phyloP scores from a whole-genome alignment of 2,329 filamentous ascomycete species.

The Thelonectria blattea region DNA sequence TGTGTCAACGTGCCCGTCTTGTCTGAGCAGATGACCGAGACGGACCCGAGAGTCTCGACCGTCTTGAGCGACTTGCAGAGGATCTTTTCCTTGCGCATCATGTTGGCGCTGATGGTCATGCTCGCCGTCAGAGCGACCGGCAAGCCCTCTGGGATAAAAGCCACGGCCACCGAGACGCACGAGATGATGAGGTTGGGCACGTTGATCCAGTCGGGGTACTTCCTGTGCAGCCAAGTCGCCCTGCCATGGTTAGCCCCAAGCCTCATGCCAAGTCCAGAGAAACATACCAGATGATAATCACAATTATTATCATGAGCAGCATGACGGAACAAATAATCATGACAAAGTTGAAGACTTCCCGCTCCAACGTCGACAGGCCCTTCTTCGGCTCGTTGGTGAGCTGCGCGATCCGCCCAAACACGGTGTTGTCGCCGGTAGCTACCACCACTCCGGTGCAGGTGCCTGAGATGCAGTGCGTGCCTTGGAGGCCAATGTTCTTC shows the following conservation, averaged over 20 bases:
- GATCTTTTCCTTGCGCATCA: constrained; percentile 79
- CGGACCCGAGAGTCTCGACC: constrained; percentile 75
- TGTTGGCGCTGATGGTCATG: constrained; percentile 76
- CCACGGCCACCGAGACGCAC: constrained; percentile 74
- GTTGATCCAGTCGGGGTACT: constrained; percentile 73
- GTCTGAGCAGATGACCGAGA: constrained; percentile 77
- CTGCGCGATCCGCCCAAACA: constrained; percentile 78
- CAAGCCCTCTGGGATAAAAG: constrained; percentile 77
- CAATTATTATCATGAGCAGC: constrained; percentile 66
- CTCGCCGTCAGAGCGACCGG: constrained; percentile 73
- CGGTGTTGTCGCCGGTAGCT: constrained; percentile 73
- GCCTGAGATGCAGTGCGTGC: constrained; percentile 78
- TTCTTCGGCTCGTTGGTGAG: constrained; percentile 73
- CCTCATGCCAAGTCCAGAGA: background rate
- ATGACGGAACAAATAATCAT: constrained; percentile 72
- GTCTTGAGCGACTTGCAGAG: constrained; percentile 82
- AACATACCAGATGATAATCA: constrained; percentile 70
- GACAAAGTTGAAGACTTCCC: constrained; percentile 76
- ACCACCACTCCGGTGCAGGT: constrained; percentile 71
- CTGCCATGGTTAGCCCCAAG: constrained; percentile 44
- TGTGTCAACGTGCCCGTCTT: constrained; percentile 75
- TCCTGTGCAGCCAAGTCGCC: constrained; percentile 71
- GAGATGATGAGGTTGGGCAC: constrained; percentile 75
- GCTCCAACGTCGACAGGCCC: constrained; percentile 72
- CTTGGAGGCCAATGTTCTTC: constrained; percentile 75